These are phyloP conservation scores for Dioscorea zingiberensis DNA, from an alignment of 106 monocot species.

Conservation along the genomic window DNA sequence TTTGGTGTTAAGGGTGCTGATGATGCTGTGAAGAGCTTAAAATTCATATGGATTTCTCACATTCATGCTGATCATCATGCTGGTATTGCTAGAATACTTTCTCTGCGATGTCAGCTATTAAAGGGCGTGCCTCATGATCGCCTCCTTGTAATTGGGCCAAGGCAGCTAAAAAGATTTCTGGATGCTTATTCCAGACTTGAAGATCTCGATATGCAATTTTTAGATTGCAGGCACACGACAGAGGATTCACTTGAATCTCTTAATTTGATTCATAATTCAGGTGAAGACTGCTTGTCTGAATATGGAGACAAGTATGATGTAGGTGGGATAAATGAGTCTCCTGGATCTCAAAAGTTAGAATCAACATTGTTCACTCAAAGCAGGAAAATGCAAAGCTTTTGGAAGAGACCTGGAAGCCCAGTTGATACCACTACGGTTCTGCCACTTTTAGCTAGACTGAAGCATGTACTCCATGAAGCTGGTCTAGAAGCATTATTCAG, in stretches of 20 bases:
- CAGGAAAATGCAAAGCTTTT: conserved; percentile 73
- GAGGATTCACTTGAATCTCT: conserved; percentile 28
- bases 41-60: conserved; percentile 90
- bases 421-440: conserved; percentile 27
- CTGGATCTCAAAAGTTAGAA: conserved; percentile 7
- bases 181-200: conserved; percentile 91
- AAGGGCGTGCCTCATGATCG: conserved; percentile 62
- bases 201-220: conserved; percentile 86
- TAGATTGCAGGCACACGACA: conserved; percentile 88
- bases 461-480: conserved; percentile 42
- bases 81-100: conserved; percentile 76
- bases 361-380: conserved; percentile 44
- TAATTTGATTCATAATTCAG: not conserved
- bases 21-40: conserved; percentile 63
- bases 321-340: not conserved
- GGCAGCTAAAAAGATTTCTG: conserved; percentile 73
- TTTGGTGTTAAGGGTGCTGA: conserved; percentile 90
- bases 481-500: conserved; percentile 72
- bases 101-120: conserved; percentile 56
- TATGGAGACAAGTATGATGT: not conserved
- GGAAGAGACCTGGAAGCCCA: conserved; percentile 55
- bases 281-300: conserved; percentile 6
- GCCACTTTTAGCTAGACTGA: conserved; percentile 46
- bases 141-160: conserved; percentile 84
- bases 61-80: conserved; percentile 99